Conservation (phyloP, 2,329 filamentous ascomycete species). For the Colletotrichum australisinense region DNA sequence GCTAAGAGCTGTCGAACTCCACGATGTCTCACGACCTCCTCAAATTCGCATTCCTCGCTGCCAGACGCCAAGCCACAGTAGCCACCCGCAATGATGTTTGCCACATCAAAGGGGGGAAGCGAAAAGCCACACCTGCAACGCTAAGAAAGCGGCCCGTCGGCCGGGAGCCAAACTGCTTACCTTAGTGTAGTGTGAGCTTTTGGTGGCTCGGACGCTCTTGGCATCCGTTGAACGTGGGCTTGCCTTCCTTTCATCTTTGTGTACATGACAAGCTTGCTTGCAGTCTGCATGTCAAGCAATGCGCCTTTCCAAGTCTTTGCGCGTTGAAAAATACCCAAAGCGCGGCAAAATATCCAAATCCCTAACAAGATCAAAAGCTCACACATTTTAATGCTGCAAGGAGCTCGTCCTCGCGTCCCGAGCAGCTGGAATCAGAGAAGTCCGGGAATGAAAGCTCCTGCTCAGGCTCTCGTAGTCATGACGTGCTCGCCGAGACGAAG, state of each 20-base stretch:
- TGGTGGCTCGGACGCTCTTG: background rate
- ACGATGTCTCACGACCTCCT: background rate
- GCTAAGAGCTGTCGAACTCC: background rate
- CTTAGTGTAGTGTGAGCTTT: background rate
- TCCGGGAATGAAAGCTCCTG: background rate
- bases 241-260: background rate
- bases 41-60: background rate
- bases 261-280: background rate
- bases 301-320: background rate
- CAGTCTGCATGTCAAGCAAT: background rate
- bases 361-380: background rate
- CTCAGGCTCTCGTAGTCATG: background rate
- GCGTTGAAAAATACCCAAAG: background rate
- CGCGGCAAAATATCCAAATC: background rate
- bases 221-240: background rate
- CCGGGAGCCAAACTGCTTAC: background rate
- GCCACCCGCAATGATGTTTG: background rate
- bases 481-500: background rate
- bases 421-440: background rate
- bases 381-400: background rate
- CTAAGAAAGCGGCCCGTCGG: conserved; percentile 2
- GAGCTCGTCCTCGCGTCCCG: background rate
- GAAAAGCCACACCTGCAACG: background rate
- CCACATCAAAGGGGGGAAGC: background rate
- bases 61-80: background rate